Percentiles rank a stretch among this genome's conserved stretches.
Conservation (phyloP, 2,329 filamentous ascomycete species). For the Aureobasidium sp. region DNA sequence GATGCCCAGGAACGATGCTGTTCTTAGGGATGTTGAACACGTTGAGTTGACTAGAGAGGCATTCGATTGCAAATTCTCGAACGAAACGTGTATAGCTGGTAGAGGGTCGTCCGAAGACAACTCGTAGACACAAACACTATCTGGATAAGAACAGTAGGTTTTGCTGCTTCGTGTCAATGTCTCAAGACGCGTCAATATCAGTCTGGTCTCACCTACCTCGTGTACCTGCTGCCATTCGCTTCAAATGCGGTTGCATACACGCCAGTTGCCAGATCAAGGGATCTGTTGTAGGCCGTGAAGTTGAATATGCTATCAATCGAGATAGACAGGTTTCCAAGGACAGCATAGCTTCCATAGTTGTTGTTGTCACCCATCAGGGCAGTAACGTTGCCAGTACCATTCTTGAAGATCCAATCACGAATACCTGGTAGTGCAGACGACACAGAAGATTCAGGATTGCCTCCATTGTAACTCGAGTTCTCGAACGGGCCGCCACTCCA, state of each 20-base stretch:
- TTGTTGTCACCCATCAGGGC: constrained; percentile 34
- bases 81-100: constrained; percentile 35
- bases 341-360: constrained; percentile 42
- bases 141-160: constrained; percentile 41
- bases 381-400: constrained; percentile 42
- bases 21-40: constrained; percentile 19
- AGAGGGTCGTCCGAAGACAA: constrained; percentile 28
- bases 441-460: constrained; percentile 33
- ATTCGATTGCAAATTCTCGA: constrained; percentile 38
- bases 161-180: constrained; percentile 21
- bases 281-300: constrained; percentile 34
- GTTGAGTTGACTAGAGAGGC: constrained; percentile 17
- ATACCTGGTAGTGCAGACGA: constrained; percentile 33
- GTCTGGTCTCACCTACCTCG: constrained; percentile 16
- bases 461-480: constrained; percentile 38
- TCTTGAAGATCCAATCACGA: constrained; percentile 42
- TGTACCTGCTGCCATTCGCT: constrained; percentile 26
- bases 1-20: constrained; percentile 30
- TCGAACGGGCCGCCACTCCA: constrained; percentile 48
- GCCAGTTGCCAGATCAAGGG: constrained; percentile 40
- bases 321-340: constrained; percentile 43
- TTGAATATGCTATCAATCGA: constrained; percentile 28
- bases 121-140: constrained; percentile 36
- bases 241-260: constrained; percentile 30
- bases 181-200: neutral